Evolutionary conservation across 768 basidiomycete genomes (phyloP), one percentile per base, ranked within the genome.

Genomic region (Stropharia rugosoannulata): DNA sequence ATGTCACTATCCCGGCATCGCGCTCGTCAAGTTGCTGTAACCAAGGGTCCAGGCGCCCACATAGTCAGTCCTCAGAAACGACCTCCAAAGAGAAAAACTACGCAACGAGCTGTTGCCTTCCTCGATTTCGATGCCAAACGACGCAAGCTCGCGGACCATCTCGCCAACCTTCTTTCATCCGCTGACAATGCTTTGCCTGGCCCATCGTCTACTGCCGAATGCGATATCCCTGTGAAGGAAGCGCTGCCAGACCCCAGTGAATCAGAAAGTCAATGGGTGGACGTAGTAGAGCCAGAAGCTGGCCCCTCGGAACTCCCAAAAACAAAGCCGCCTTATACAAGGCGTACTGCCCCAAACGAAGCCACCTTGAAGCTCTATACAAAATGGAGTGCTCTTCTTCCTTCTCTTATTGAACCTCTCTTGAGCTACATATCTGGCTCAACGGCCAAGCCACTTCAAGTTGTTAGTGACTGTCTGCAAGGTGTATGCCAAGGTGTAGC

Each of bases 331-430:
- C 29, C 29, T 32, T 32, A 7, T 32, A 4, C 29, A 32, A 32
- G 29, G 29, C 9, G 29, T 10, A 32, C 29, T 32, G 29, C 5
- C 9, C 29, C 29, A 6, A 32, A 32, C 9, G 7, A 6, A 32
- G 29, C 9, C 1, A 32, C 29, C 5, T 10, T 32, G 29, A 32
- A 32, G 6, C 29, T 32, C 18, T 51, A 55, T 32, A 15, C 7
- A 7, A 51, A 59, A 43, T 59, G 54, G 58, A 19, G 49, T 13
- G 19, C 27, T 12, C 25, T 55, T 12, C 49, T 55, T 11, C 58
- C 58, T 2, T 11, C 25, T 1, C 54, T 59, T 41, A n/a, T 59
- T 7, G 49, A 50, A 9, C 12, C 41, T 18, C 43, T 55, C 8
- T 35, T 55, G 2, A 36, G 27, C 5, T 59, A 55, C 37, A 42